A percentile compares a stretch with the other conserved stretches of the same genome.
Evolutionary conservation across 176 grass and related monocot species (phyloP).

Genomic region (Zoysia japonica): DNA sequence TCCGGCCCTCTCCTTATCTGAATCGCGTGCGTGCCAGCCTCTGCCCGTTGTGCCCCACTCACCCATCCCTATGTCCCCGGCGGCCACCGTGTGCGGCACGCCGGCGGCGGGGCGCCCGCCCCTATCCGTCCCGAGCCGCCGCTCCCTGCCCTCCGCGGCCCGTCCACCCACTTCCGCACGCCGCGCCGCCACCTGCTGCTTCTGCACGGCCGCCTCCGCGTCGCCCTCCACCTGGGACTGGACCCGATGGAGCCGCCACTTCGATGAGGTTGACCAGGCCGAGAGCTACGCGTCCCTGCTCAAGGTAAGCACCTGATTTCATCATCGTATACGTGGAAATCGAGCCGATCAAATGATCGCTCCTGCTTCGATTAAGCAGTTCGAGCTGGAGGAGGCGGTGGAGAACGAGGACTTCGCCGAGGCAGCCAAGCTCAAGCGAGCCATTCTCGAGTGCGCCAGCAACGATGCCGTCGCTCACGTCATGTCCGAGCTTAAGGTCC

Average conservation of each 20-base stretch:
- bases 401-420: slow-evolving; percentile 85
- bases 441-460: slow-evolving; percentile 58
- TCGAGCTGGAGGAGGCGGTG: slow-evolving; percentile 95
- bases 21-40: slow-evolving; percentile 14
- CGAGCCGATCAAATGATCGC: slow-evolving; percentile 17
- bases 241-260: slow-evolving; percentile 81
- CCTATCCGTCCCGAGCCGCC: slow-evolving; percentile 4
- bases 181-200: slow-evolving; percentile 37
- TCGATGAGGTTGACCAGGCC: slow-evolving; percentile 77
- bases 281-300: slow-evolving; percentile 84
- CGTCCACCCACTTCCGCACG: slow-evolving; percentile 1
- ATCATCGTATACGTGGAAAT: not conserved
- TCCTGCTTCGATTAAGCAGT: slow-evolving; percentile 38
- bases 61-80: slow-evolving; percentile 7
- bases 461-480: slow-evolving; percentile 69
- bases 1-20: slow-evolving; percentile 16
- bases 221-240: slow-evolving; percentile 70
- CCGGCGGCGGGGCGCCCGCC: slow-evolving; percentile 53
- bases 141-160: slow-evolving; percentile 37
- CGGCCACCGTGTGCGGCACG: slow-evolving; percentile 46
- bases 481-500: slow-evolving; percentile 87
- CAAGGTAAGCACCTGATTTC: slow-evolving; percentile 41
- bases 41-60: slow-evolving; percentile 34
- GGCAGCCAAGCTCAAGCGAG: slow-evolving; percentile 69
- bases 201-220: slow-evolving; percentile 33